These are phyloP conservation scores for Oryza brachyantha DNA, from an alignment of 176 grass and related monocot species.

Conservation along the genomic window DNA sequence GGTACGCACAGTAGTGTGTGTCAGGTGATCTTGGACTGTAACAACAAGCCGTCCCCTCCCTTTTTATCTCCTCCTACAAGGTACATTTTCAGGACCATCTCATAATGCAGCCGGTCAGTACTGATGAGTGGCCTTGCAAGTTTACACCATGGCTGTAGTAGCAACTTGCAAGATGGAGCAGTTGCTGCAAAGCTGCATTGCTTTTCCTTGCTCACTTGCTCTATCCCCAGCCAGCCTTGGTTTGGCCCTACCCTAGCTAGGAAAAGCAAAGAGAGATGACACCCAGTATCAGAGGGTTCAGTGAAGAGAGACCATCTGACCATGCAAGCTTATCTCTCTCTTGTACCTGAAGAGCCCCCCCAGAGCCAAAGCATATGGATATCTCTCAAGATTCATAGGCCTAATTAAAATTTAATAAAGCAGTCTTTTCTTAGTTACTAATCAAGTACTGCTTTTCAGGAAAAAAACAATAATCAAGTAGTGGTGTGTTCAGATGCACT, in stretches of 20 bases:
- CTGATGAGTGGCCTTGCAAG: background rate
- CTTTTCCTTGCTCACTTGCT: background rate
- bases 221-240: background rate
- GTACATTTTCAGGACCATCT: background rate
- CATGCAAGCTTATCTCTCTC: constrained; percentile 5
- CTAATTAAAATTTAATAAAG: background rate
- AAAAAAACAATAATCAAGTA: background rate
- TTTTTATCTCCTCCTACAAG: background rate
- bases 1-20: background rate
- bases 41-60: background rate
- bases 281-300: background rate
- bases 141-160: background rate
- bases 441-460: background rate
- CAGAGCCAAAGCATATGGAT: background rate
- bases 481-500: background rate
- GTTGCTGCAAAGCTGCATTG: background rate
- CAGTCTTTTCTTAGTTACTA: constrained; percentile 2
- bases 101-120: background rate
- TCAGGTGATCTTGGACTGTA: background rate
- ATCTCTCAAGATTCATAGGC: background rate
- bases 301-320: background rate
- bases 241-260: background rate
- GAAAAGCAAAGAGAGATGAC: background rate
- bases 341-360: background rate
- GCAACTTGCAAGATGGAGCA: no score